Conservation (phyloP, 2,329 filamentous ascomycete genomes). For the Phialophora expanda region DNA sequence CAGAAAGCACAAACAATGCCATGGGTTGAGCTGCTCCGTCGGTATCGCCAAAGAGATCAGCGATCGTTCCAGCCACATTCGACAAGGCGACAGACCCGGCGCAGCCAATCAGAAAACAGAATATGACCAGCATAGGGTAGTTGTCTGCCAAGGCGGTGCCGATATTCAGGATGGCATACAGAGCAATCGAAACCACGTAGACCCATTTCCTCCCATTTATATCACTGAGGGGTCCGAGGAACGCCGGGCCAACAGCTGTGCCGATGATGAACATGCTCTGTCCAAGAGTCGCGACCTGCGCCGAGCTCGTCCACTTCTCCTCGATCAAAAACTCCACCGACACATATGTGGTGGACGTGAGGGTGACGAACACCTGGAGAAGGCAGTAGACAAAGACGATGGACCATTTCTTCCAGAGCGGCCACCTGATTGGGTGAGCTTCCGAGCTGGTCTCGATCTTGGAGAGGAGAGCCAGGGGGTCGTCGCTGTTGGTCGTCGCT, state of each 20-base stretch:
- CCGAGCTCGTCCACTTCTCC: constrained; percentile 47
- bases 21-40: constrained; percentile 50
- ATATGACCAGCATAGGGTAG: constrained; percentile 49
- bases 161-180: constrained; percentile 47
- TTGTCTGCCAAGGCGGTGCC: constrained; percentile 46
- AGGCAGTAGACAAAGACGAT: constrained; percentile 41
- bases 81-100: constrained; percentile 47
- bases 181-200: constrained; percentile 47
- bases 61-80: constrained; percentile 47
- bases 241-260: constrained; percentile 50
- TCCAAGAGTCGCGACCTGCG: constrained; percentile 49
- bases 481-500: constrained; percentile 10
- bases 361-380: constrained; percentile 48
- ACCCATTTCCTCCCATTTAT: constrained; percentile 54
- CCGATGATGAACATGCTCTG: constrained; percentile 53
- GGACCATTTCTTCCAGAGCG: constrained; percentile 37
- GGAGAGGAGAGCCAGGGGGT: constrained; percentile 31
- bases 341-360: constrained; percentile 50
- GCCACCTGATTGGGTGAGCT: constrained; percentile 37
- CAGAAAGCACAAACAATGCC: constrained; percentile 51
- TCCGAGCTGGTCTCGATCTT: constrained; percentile 32
- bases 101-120: constrained; percentile 46
- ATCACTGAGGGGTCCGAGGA: constrained; percentile 50
- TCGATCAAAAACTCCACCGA: constrained; percentile 48
- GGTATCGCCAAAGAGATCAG: constrained; percentile 45